Conservation (phyloP, 2,329 filamentous ascomycete genomes). For the Trichoderma sp. region DNA sequence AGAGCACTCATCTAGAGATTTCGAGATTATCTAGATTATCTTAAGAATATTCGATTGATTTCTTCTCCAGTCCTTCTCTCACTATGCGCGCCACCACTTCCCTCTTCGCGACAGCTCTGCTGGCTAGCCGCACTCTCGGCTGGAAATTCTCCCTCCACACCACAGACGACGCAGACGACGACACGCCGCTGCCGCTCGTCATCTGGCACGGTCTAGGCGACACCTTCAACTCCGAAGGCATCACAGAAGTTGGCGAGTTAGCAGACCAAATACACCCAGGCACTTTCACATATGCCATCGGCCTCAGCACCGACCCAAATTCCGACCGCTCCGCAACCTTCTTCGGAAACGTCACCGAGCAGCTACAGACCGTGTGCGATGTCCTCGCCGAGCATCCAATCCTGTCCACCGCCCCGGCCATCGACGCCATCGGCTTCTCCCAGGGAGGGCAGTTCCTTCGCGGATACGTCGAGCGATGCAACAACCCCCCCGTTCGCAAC, state of each 20-base stretch:
- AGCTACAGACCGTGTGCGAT: slow-evolving; percentile 74
- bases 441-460: slow-evolving; percentile 97
- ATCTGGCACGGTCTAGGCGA: slow-evolving; percentile 90
- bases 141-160: slow-evolving; percentile 24
- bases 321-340: slow-evolving; percentile 81
- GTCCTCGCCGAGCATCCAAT: slow-evolving; percentile 73
- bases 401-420: slow-evolving; percentile 73
- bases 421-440: slow-evolving; percentile 92
- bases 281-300: slow-evolving; percentile 79
- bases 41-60: neutral
- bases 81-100: neutral
- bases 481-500: slow-evolving; percentile 67
- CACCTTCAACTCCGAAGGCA: slow-evolving; percentile 71
- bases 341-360: slow-evolving; percentile 81
- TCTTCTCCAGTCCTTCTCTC: too few species aligned
- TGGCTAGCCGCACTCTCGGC: slow-evolving; percentile 5
- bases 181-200: slow-evolving; percentile 79
- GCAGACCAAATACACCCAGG: slow-evolving; percentile 72
- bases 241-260: slow-evolving; percentile 61
- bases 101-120: slow-evolving; percentile 8
- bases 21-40: too few species aligned
- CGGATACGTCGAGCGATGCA: slow-evolving; percentile 85
- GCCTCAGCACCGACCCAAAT: slow-evolving; percentile 61
- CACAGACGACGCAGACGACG: slow-evolving; percentile 43
- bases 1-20: neutral